Evolutionary conservation across 306 rosid genomes (phyloP).

Genomic region (Alnus glutinosa): DNA sequence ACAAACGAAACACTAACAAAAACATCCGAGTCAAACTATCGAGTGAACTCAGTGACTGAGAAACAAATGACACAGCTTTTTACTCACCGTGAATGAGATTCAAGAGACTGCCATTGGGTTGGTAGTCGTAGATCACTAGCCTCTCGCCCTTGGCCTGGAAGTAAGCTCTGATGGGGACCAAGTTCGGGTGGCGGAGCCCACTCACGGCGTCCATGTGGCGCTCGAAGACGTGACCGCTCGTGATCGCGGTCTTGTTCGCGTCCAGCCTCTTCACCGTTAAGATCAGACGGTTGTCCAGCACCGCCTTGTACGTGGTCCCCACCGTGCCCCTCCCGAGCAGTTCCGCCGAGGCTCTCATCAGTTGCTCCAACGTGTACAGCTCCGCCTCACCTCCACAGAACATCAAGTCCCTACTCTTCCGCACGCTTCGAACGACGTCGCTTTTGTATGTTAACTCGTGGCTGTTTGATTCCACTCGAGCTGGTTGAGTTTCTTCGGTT

Average conservation of each 20-base stretch:
- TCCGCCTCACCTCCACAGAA: constrained; percentile 69
- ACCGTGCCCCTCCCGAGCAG: constrained; percentile 76
- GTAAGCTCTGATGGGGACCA: constrained; percentile 75
- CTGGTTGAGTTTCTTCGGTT: constrained; percentile 2
- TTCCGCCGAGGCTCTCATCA: constrained; percentile 95
- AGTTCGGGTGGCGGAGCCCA: constrained; percentile 71
- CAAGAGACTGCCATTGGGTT: constrained; percentile 86
- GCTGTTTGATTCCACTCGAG: neutral
- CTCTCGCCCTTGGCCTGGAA: constrained; percentile 93
- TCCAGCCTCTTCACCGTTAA: constrained; percentile 90
- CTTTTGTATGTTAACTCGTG: constrained; percentile 28
- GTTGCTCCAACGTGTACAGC: constrained; percentile 66
- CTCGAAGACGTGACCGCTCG: constrained; percentile 59
- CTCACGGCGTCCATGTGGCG: constrained; percentile 68
- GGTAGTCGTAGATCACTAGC: constrained; percentile 78
- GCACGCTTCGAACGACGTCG: constrained; percentile 34
- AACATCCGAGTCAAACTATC: neutral
- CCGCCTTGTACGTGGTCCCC: constrained; percentile 92
- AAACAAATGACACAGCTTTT: neutral
- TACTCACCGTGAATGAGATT: constrained; percentile 81
- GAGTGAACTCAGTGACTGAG: neutral
- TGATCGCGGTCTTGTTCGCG: constrained; percentile 50
- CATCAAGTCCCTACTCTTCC: constrained; percentile 60
- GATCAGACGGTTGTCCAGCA: constrained; percentile 55
- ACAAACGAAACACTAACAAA: neutral